These are phyloP conservation scores for Aureobasidium leucospermi DNA, from an alignment of 2,329 filamentous ascomycete species.

Conservation along the genomic window DNA sequence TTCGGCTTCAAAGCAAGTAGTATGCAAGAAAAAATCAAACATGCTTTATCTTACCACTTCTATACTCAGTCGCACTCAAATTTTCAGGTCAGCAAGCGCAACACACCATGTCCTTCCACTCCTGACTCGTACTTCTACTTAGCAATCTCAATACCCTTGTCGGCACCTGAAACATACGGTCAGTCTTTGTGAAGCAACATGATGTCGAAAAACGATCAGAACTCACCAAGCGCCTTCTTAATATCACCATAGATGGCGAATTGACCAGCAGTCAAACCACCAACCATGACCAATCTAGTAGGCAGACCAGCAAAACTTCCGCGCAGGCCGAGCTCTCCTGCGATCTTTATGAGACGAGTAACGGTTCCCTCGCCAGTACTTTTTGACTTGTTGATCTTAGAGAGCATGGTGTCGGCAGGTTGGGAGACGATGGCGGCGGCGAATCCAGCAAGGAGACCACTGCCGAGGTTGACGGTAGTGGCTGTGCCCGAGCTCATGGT, in stretches of 20 bases:
- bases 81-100: no score
- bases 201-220: not conserved
- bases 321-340: slow-evolving; percentile 67
- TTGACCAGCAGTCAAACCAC: slow-evolving; percentile 69
- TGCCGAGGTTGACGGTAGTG: slow-evolving; percentile 76
- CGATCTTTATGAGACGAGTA: slow-evolving; percentile 78
- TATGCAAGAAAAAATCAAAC: no score
- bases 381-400: slow-evolving; percentile 94
- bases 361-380: slow-evolving; percentile 78
- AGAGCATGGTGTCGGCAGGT: slow-evolving; percentile 88
- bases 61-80: no score
- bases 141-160: slow-evolving; percentile 65
- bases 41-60: no score
- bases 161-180: slow-evolving; percentile 50
- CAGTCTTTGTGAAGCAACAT: slow-evolving; percentile 1
- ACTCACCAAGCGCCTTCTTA: slow-evolving; percentile 34
- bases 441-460: slow-evolving; percentile 79
- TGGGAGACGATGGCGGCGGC: slow-evolving; percentile 81
- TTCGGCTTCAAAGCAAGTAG: no score
- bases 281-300: slow-evolving; percentile 69
- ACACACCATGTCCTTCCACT: no score
- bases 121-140: slow-evolving; percentile 22
- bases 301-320: slow-evolving; percentile 72
- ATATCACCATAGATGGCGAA: slow-evolving; percentile 48
- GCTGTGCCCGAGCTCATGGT: slow-evolving; percentile 59